Evolutionary conservation across 2,329 filamentous ascomycete species (phyloP).

Genomic region (Chrysoporthe deuterocubensis): DNA sequence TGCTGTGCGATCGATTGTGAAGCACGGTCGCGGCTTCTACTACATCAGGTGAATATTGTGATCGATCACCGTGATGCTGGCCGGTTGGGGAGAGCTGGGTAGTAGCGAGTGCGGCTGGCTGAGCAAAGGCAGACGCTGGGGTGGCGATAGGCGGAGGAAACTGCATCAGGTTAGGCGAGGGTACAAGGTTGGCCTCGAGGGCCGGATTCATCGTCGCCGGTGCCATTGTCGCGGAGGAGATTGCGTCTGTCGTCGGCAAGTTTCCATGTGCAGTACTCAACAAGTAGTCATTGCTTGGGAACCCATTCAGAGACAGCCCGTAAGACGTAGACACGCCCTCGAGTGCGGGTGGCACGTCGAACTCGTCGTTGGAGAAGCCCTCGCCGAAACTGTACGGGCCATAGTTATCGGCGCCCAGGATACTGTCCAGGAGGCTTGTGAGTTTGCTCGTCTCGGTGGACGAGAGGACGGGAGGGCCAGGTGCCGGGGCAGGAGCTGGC

Average conservation of each 20-base stretch:
- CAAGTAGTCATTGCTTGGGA: conserved; percentile 34
- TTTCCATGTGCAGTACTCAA: conserved; percentile 24
- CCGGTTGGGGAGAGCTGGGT: conserved; percentile 36
- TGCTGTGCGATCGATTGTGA: conserved; percentile 34
- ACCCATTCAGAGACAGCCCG: conserved; percentile 47
- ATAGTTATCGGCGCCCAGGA: conserved; percentile 31
- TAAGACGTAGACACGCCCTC: conserved; percentile 69
- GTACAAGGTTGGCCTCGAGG: not conserved
- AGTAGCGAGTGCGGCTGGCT: conserved; percentile 33
- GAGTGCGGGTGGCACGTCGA: conserved; percentile 64
- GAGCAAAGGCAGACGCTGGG: conserved; percentile 19
- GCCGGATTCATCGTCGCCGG: not conserved
- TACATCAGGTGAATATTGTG: conserved; percentile 53
- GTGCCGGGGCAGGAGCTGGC: not conserved
- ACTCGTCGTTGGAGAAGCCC: conserved; percentile 54
- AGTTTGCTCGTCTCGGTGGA: conserved; percentile 60
- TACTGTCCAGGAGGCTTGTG: conserved; percentile 47
- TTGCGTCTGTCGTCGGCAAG: not conserved
- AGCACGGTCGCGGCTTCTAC: conserved; percentile 60
- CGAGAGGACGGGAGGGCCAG: conserved; percentile 2
- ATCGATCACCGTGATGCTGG: conserved; percentile 31
- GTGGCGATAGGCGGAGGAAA: conserved; percentile 9
- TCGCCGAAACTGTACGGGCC: conserved; percentile 47
- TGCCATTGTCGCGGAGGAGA: not conserved
- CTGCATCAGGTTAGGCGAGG: not conserved